phyloP scores from a whole-genome alignment of 2,329 filamentous ascomycete species.

The Purpureocillium takamizusanense region DNA sequence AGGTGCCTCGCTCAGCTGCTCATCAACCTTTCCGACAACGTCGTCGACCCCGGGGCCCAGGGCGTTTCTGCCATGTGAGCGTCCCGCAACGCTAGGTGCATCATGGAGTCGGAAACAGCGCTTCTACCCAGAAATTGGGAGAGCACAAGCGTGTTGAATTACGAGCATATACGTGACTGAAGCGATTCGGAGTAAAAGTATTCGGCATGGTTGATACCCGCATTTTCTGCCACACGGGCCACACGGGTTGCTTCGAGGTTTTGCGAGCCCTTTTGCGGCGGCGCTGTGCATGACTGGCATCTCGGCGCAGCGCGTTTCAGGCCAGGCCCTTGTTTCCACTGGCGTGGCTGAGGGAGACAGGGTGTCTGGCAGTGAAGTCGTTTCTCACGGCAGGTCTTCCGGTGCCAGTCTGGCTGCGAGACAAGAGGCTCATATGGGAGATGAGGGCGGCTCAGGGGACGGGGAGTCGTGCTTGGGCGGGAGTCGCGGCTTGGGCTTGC shows the following conservation, averaged over 20 bases:
- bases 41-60: constrained; percentile 41
- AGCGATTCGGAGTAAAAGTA: constrained; percentile 18
- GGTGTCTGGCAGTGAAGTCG: no score
- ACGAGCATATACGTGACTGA: constrained; percentile 14
- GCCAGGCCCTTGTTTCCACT: no score
- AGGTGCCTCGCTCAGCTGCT: constrained; percentile 93
- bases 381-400: no score
- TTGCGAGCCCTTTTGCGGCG: background rate
- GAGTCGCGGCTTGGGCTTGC: no score
- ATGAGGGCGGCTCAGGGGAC: no score
- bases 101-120: no score
- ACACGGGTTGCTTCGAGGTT: background rate
- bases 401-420: no score
- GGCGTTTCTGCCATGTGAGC: constrained; percentile 24
- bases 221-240: constrained; percentile 6
- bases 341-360: no score
- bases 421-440: no score
- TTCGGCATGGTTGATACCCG: constrained; percentile 23
- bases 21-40: constrained; percentile 90
- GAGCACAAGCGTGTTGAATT: constrained; percentile 17
- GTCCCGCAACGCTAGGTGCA: background rate
- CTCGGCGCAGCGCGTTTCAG: background rate
- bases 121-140: constrained; percentile 3
- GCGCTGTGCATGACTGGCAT: background rate
- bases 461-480: no score